A percentile compares a stretch with the other conserved stretches of the same genome.
Evolutionary conservation across 2,329 filamentous ascomycete species (phyloP).

Genomic region (Aureobasidium mangrovei): DNA sequence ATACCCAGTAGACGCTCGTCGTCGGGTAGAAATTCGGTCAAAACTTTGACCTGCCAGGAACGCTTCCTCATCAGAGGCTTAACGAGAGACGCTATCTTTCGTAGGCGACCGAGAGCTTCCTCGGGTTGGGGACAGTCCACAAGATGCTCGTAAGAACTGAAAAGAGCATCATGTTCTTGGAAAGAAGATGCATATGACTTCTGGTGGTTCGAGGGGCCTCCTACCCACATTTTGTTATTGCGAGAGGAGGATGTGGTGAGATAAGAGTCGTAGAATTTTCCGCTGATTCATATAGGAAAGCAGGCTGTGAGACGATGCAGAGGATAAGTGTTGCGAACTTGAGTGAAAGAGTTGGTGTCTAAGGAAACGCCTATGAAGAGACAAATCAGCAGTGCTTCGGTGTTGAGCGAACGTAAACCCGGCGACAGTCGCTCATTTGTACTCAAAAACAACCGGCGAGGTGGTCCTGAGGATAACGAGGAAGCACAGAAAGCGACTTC

Average conservation of each 20-base stretch:
- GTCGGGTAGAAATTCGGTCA: slow-evolving; percentile 78
- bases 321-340: too few relatives aligned
- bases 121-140: slow-evolving; percentile 35
- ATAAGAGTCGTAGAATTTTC: background rate
- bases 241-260: background rate
- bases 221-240: slow-evolving; percentile 15
- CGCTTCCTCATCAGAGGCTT: slow-evolving; percentile 92
- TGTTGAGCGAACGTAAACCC: too few relatives aligned
- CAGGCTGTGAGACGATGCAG: too few relatives aligned
- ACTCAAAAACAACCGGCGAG: too few relatives aligned
- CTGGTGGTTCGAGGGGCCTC: slow-evolving; percentile 26
- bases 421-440: too few relatives aligned
- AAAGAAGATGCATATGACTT: slow-evolving; percentile 29
- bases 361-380: too few relatives aligned
- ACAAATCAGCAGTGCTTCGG: too few relatives aligned
- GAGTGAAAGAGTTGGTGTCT: too few relatives aligned
- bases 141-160: slow-evolving; percentile 43
- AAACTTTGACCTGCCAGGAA: slow-evolving; percentile 66
- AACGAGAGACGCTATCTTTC: slow-evolving; percentile 76
- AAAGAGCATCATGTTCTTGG: slow-evolving; percentile 40
- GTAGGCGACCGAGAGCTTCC: slow-evolving; percentile 52
- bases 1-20: slow-evolving; percentile 63
- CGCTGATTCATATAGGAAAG: background rate
- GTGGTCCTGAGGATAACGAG: too few relatives aligned
- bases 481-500: slow-evolving; percentile 1